Evolutionary conservation across 208 protist species (phyloP), one percentile per base, ranked within the genome.

Genomic region (Trichomonas gallinae): DNA sequence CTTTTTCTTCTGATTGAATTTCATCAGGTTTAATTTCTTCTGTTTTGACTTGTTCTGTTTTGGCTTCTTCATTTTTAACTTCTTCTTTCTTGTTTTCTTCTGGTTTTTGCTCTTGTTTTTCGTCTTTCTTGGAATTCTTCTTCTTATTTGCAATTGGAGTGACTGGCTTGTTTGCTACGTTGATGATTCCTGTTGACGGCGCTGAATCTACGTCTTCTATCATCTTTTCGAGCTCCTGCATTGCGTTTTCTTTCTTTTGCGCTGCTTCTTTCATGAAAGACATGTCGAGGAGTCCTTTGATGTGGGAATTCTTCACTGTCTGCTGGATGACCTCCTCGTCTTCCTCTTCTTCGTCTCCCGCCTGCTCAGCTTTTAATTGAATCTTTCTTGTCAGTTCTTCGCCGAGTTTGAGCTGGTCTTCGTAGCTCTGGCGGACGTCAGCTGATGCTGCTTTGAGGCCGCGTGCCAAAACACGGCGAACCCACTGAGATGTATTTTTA

Each of bases 401-500:
- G 17, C 87, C 87, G 13, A 93, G 44, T 17, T 51, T 48, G 6
- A 93, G n/a, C 36, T 93, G 87, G 11, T 93, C 44, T 51, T 93
- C 87, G 44, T 51, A 93, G 17, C 44, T 48, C 31, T 48, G 11
- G 1, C 21, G 11, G 17, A 93, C 87, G 46, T 93, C 87, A 38
- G 11, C 44, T 11, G 44, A 58, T 21, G 87, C 87, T 34, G 87
- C 40, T 58, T 93, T 93, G 10, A 93, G 34, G 46, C 87, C 87
- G n/a, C 87, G 87, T 44, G 87, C 23, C 0, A 93, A 38, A 93
- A 93, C 87, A 26, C 87, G 11, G n/a, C 87, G 42, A 34, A 93
- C 87, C 87, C 87, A 93, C 46, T 93, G 87, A 38, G 87, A 93
- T 93, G 87, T 93, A 44, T 93, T 93, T 36, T 93, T 93, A 38